phyloP scores from a whole-genome alignment of 768 basidiomycete genomes.

The Russula foetens region DNA sequence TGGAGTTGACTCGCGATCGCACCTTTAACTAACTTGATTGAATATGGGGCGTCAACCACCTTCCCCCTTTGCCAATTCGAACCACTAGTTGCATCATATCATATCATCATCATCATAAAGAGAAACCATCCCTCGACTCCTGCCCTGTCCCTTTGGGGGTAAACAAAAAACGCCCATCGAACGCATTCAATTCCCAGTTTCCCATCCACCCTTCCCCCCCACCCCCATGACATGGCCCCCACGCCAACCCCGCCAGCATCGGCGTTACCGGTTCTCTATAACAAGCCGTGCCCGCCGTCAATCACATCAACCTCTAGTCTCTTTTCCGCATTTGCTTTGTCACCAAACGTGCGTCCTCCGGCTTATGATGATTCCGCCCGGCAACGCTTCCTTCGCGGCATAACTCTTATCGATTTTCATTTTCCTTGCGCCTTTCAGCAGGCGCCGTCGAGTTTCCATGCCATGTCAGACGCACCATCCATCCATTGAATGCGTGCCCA shows the following conservation, averaged over 20 bases:
- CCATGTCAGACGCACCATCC: neutral
- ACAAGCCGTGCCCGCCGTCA: no score
- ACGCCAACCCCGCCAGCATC: neutral
- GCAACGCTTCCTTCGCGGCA: neutral
- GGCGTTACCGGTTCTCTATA: neutral
- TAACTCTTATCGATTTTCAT: neutral
- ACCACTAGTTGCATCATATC: no score
- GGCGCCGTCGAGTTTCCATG: neutral
- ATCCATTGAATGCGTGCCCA: neutral
- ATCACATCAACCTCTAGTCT: no score
- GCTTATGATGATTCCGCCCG: neutral
- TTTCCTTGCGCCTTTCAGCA: neutral
- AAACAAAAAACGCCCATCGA: no score
- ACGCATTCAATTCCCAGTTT: no score
- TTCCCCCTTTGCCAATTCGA: neutral
- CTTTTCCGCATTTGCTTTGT: neutral
- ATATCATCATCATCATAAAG: neutral
- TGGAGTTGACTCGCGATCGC: neutral
- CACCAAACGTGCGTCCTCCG: neutral
- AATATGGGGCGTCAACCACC: slow-evolving; percentile 1
- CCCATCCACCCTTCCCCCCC: no score
- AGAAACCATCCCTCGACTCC: neutral
- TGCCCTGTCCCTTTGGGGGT: no score
- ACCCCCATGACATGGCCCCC: neutral
- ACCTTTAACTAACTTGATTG: neutral